Percentiles rank a stretch among this genome's conserved stretches.
phyloP scores from a whole-genome alignment of 2,329 filamentous ascomycete genomes.

The Aureobasidium vineae region DNA sequence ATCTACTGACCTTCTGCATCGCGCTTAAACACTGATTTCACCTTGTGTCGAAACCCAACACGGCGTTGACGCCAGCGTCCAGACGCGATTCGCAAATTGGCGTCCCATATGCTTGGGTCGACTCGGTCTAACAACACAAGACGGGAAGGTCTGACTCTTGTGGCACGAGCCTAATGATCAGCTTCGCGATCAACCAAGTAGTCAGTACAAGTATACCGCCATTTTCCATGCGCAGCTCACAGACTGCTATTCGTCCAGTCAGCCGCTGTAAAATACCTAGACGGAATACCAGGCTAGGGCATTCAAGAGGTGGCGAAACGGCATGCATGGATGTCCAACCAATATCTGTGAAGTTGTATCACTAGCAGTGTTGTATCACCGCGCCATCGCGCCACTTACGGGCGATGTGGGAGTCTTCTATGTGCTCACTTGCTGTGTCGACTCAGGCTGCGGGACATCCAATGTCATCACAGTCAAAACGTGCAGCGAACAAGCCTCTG shows the following conservation, averaged over 20 bases:
- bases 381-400: neutral
- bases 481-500: neutral
- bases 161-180: neutral
- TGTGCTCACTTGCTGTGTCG: neutral
- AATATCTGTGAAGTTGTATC: neutral
- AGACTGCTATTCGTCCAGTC: neutral
- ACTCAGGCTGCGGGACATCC: neutral
- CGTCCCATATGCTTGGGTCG: neutral
- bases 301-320: neutral
- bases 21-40: neutral
- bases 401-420: neutral
- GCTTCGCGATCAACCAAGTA: neutral
- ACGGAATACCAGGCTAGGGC: neutral
- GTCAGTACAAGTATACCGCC: neutral
- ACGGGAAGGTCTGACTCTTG: neutral
- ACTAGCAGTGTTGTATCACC: neutral
- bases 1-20: constrained; percentile 19
- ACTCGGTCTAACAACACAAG: neutral
- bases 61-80: neutral
- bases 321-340: neutral
- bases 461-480: neutral
- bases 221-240: neutral
- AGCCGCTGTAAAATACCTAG: neutral
- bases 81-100: neutral
- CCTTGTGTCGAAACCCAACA: constrained; percentile 2